Conservation (phyloP, 768 basidiomycete species). For the Boletellus ananas region DNA sequence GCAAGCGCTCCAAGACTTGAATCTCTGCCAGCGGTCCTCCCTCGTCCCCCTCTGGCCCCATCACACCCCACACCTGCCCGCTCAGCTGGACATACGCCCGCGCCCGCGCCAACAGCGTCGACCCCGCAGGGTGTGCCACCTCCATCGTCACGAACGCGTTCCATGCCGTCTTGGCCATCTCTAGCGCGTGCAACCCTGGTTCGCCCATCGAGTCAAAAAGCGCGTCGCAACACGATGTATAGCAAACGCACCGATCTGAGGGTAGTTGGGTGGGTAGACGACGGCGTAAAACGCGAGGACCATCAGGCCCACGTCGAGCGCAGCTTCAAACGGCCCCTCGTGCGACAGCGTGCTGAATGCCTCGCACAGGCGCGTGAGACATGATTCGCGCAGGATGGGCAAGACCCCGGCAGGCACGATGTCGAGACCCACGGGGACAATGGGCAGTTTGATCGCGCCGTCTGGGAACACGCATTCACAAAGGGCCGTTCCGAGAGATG, state of each 20-base stretch:
- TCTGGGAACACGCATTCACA: constrained; percentile 38
- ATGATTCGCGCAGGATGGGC: constrained; percentile 52
- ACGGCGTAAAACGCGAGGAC: constrained; percentile 64
- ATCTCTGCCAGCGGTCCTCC: constrained; percentile 58
- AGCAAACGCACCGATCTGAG: constrained; percentile 64
- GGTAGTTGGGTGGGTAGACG: constrained; percentile 74
- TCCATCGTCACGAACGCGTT: constrained; percentile 48
- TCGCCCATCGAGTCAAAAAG: neutral
- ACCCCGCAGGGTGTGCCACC: constrained; percentile 8
- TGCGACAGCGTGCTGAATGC: constrained; percentile 69
- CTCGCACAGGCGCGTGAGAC: constrained; percentile 55
- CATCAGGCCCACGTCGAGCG: constrained; percentile 51
- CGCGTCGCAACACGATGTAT: neutral
- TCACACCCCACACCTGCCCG: constrained; percentile 39
- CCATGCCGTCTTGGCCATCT: constrained; percentile 76
- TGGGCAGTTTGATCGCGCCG: constrained; percentile 21
- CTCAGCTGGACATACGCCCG: constrained; percentile 40
- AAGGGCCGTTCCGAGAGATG: constrained; percentile 31
- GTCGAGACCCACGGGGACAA: constrained; percentile 22
- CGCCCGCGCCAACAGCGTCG: constrained; percentile 27
- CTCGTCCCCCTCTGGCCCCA: constrained; percentile 62
- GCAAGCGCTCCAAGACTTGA: constrained; percentile 38
- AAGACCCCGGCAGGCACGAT: constrained; percentile 39
- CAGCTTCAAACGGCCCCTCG: constrained; percentile 51
- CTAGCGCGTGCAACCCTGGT: constrained; percentile 70